phyloP scores from a whole-genome alignment of 306 rosid genomes.

The Quercus berberidifolia region DNA sequence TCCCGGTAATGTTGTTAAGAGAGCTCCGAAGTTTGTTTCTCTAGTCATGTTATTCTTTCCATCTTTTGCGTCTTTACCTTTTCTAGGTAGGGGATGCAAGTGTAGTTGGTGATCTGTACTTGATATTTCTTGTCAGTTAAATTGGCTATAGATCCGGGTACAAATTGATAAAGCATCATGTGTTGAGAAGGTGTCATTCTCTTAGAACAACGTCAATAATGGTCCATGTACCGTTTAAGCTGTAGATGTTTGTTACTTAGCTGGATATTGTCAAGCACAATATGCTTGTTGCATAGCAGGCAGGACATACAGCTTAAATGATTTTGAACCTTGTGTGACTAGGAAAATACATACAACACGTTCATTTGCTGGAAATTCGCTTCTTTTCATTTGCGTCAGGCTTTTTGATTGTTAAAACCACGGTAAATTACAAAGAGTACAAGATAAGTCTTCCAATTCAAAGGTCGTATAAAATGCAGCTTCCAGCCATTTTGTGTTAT shows the following conservation, averaged over 20 bases:
- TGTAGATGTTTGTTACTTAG: too few species aligned
- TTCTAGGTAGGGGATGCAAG: not conserved
- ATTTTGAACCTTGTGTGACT: too few species aligned
- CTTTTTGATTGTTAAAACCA: too few species aligned
- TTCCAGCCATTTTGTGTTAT: too few species aligned
- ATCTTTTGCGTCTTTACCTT: not conserved
- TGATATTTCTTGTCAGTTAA: too few species aligned
- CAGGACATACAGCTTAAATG: not conserved
- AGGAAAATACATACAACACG: too few species aligned
- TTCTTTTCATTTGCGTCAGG: not conserved
- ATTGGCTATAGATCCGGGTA: slow-evolving; percentile 11
- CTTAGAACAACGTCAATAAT: not conserved
- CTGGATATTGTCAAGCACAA: too few species aligned
- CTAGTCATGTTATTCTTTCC: slow-evolving; percentile 9
- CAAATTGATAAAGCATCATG: slow-evolving; percentile 14
- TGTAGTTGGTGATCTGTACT: slow-evolving; percentile 19
- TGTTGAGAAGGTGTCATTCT: not conserved
- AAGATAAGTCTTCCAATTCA: too few species aligned
- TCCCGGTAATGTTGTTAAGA: slow-evolving; percentile 16
- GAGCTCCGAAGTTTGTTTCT: slow-evolving; percentile 21
- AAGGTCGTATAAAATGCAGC: too few species aligned
- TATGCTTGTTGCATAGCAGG: not conserved
- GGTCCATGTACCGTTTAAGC: not conserved
- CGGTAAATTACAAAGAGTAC: too few species aligned
- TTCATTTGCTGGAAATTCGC: too few species aligned